Evolutionary conservation across 1,284 basidiomycete species (phyloP), one percentile per base, ranked within the genome.

Genomic region (Meripilus lineatus): DNA sequence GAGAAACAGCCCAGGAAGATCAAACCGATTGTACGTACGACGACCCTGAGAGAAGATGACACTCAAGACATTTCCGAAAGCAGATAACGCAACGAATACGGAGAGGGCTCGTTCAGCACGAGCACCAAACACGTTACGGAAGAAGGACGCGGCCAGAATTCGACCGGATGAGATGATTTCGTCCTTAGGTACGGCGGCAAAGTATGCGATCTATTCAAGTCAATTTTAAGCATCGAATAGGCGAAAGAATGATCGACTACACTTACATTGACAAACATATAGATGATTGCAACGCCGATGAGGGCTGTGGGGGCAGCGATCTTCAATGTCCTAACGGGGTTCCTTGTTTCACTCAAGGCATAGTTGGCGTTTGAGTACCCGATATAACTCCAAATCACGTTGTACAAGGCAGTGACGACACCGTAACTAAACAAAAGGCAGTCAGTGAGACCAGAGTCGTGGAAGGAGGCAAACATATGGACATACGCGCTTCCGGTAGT

Each of bases 121-220:
- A 5, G 70, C 63, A 0, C 80, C 81, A 55, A 72, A 83, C 2
- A 84, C 52, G 55, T 83, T 81, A 25, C 79, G 68, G 56, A 84
- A 83, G 58, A 79, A 82, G 21, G 79, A 52, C 0, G 79, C 77
- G 4, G 79, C 81, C 25, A 80, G 68, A 33, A 79, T 75, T 22
- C 71, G 67, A 6, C 72, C 67, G 28, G 78, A 77, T 15, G 58
- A 62, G 3, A 80, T 52, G 28, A 84, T 79, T 46, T 84, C 81
- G 3, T 61, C 58, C 54, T 80, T 83, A 3, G 76, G 74, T 3
- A 82, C 75, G 4, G 73, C 81, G 0, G 75, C 71, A 53, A 81
- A 81, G 58, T 82, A 84, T 3, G 79, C 77, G 14, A 81, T 52
- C n/a, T n/a, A n/a, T n/a, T n/a, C n/a, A n/a, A n/a, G n/a, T n/a